Evolutionary conservation across 768 basidiomycete genomes (phyloP).

Genomic region (Pleurotus ostreatus): DNA sequence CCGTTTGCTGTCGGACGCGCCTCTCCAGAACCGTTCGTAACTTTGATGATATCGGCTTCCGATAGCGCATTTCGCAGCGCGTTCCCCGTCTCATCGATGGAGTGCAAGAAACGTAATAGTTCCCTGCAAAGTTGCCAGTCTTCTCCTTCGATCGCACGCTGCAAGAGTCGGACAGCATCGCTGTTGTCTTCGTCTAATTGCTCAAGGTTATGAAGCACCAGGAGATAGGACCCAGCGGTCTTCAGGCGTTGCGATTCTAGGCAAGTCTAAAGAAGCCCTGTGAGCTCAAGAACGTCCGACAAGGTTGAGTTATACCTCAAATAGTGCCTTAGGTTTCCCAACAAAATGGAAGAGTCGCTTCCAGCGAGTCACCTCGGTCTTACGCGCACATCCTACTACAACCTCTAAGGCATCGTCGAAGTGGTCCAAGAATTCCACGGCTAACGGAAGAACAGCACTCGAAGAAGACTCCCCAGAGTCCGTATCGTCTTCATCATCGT

Average conservation of each 20-base stretch:
- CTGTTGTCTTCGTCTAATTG: conserved; percentile 76
- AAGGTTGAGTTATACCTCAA: conserved; percentile 60
- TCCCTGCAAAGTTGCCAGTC: conserved; percentile 94
- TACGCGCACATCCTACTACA: conserved; percentile 92
- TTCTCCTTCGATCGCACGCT: conserved; percentile 66
- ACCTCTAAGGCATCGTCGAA: conserved; percentile 91
- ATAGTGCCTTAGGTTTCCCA: conserved; percentile 85
- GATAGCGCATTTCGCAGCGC: conserved; percentile 61
- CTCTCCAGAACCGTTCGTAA: background rate
- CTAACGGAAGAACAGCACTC: conserved; percentile 51
- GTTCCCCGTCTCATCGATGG: conserved; percentile 82
- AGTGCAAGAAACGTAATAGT: conserved; percentile 86
- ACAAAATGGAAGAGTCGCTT: conserved; percentile 83
- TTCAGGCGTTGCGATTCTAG: conserved; percentile 67
- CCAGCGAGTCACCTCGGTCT: conserved; percentile 94
- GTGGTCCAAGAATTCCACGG: conserved; percentile 90
- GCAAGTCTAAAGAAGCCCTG: conserved; percentile 52
- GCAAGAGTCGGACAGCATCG: conserved; percentile 80
- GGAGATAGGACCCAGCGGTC: conserved; percentile 88
- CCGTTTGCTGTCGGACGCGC: background rate
- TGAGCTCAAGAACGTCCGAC: background rate
- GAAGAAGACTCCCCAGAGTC: conserved; percentile 24
- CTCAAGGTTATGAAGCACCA: conserved; percentile 92
- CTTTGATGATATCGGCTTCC: conserved; percentile 37
- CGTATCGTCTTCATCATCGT: conserved; percentile 21